Evolutionary conservation across 768 basidiomycete species (phyloP), one percentile per base, ranked within the genome.

Genomic region (Mycena epipterygia): DNA sequence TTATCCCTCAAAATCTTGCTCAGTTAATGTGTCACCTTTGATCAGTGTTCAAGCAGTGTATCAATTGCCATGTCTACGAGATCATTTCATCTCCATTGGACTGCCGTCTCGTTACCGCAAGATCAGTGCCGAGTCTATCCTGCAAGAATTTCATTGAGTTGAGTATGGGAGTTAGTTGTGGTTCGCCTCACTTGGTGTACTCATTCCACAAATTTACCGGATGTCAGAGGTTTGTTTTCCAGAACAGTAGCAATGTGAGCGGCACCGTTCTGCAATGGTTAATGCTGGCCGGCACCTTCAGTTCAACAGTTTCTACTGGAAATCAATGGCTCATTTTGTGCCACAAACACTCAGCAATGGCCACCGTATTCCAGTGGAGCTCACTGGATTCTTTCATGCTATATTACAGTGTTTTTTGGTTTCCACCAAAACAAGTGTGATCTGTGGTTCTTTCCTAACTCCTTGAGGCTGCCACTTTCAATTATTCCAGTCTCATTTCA

Each of bases 191-290:
- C n/a, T n/a, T n/a, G n/a, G n/a, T n/a, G n/a, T n/a, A n/a, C n/a
- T n/a, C n/a, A n/a, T n/a, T n/a, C n/a, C n/a, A n/a, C n/a, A n/a
- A n/a, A n/a, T 55, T 55, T 55, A 35, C 27, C 53, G 32, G 25
- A 51, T 48, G 49, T 51, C 29, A 30, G 53, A 55, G 32, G 53
- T 55, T 55, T 25, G 33, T 37, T 55, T 7, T 55, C 33, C 53
- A 35, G 33, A 55, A 17, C 53, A 35, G 53, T 35, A 55, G 35
- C 53, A 55, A 55, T 55, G 53, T 55, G 53, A 55, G 32, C 53
- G n/a, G n/a, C n/a, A n/a, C n/a, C n/a, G n/a, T n/a, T n/a, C n/a
- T n/a, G n/a, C n/a, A n/a, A n/a, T n/a, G n/a, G n/a, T n/a, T n/a
- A n/a, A n/a, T n/a, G n/a, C n/a, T n/a, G n/a, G n/a, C n/a, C n/a